phyloP scores from a whole-genome alignment of 495 filamentous ascomycete genomes.

The Amorphotheca resinae region DNA sequence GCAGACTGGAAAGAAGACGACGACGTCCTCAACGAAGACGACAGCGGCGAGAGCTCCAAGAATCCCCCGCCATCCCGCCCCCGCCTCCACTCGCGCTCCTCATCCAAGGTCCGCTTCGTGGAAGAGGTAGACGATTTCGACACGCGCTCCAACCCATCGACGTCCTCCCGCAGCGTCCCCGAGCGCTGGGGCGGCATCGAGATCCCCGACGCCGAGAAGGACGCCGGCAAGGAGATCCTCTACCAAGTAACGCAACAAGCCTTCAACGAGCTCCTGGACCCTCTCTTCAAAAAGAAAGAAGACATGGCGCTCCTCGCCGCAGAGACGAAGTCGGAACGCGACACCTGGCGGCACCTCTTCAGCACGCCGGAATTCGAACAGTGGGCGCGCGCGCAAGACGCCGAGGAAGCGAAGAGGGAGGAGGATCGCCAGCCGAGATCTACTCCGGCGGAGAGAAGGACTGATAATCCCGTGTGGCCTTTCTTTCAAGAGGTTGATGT shows the following conservation, averaged over 20 bases:
- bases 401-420: background rate
- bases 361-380: conserved; percentile 33
- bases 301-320: conserved; percentile 58
- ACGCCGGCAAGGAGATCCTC: conserved; percentile 76
- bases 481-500: conserved; percentile 18
- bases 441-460: background rate
- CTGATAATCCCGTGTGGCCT: conserved; percentile 5
- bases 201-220: conserved; percentile 65
- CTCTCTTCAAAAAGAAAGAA: conserved; percentile 72
- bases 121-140: conserved; percentile 66
- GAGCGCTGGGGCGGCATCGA: conserved; percentile 78
- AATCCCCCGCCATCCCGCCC: conserved; percentile 18
- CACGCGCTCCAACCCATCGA: conserved; percentile 63
- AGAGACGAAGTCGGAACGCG: conserved; percentile 48
- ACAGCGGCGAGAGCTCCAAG: conserved; percentile 18
- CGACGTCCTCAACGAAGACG: conserved; percentile 36
- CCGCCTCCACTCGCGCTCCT: conserved; percentile 64
- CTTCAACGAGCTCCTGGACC: conserved; percentile 82
- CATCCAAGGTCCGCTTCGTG: conserved; percentile 73
- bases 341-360: conserved; percentile 35
- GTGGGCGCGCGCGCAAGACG: conserved; percentile 11
- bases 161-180: conserved; percentile 66
- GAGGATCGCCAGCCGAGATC: background rate
- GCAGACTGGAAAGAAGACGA: conserved; percentile 54
- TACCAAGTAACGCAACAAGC: conserved; percentile 85